phyloP scores from a whole-genome alignment of 176 grass and related monocot genomes.

The Aegilops longissima region DNA sequence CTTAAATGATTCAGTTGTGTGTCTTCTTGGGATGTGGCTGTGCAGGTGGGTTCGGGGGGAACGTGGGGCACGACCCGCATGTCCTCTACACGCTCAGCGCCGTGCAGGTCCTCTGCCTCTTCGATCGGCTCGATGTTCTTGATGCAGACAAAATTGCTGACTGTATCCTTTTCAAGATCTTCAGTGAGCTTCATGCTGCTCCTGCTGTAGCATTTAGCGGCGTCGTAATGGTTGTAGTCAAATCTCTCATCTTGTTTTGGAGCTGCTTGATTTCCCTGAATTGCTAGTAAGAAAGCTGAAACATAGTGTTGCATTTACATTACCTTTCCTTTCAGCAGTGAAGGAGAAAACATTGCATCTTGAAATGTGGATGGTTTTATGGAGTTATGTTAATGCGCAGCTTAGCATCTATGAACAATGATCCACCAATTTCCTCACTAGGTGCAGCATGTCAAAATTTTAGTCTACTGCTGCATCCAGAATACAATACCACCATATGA shows the following conservation, averaged over 20 bases:
- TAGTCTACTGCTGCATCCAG: background rate
- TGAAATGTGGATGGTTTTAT: background rate
- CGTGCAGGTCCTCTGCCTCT: conserved; percentile 78
- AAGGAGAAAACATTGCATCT: background rate
- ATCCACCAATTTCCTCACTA: background rate
- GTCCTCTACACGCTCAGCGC: conserved; percentile 78
- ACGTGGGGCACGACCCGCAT: conserved; percentile 81
- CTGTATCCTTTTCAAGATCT: conserved; percentile 65
- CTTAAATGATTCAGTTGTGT: background rate
- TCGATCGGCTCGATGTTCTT: conserved; percentile 66
- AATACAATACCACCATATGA: background rate
- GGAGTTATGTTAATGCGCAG: background rate
- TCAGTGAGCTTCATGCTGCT: background rate
- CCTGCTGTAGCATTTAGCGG: background rate
- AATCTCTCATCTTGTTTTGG: conserved; percentile 10
- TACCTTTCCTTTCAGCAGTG: background rate
- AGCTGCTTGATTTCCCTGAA: background rate
- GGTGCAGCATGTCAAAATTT: background rate
- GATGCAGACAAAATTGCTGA: conserved; percentile 74
- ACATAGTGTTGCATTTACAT: background rate
- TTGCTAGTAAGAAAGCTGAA: background rate
- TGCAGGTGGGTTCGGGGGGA: conserved; percentile 87
- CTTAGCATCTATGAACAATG: background rate
- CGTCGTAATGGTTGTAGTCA: background rate
- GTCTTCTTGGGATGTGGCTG: background rate